Evolutionary conservation across 2,329 filamentous ascomycete species (phyloP), one percentile per base, ranked within the genome.

Genomic region (Cladobotryum protrusum): DNA sequence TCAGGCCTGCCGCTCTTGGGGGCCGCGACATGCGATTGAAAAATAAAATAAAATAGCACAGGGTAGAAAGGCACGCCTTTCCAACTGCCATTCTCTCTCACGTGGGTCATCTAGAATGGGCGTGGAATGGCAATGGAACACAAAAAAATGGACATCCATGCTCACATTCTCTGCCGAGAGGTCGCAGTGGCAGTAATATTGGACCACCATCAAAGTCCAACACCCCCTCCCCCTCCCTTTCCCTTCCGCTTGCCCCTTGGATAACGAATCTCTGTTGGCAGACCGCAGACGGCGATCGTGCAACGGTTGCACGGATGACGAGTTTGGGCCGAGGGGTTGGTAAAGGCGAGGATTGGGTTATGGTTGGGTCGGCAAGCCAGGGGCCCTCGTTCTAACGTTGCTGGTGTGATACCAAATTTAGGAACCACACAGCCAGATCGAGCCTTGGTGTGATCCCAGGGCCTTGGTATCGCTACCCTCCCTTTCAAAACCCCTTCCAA

Each of bases 391-490:
- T 29, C 24, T 29, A 9, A 29, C 11, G 24, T 29, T 19, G 18
- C 39, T 42, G 15, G 15, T 29, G 18, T 18, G 41, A 36, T 52
- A 32, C 50, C 50, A 52, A 52, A 49, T 49, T 49, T 52, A 52
- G 50, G 50, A 52, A 52, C 46, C 50, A 37, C 50, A 40, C 24
- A 29, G 7, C 47, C 40, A 49, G 47, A 49, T 49, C 46, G 47
- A 15, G 33, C 45, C 35, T 20, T 49, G 40, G 49, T 36, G 12
- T 40, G 20, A 52, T 48, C 42, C 50, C 50, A 52, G 37, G 46
- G 50, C 46, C 50, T 52, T 49, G 50, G 50, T 52, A 52, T 42
- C 46, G 43, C 50, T 52, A 49, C 50, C 50, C 50, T 52, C 50
- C 50, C 40, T 49, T 37, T 29, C 24, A 29, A 8, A 29, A 29